Base-by-base conservation (phyloP, 2,329 filamentous ascomycete species). In the Sclerotiophoma versabilis region DNA sequence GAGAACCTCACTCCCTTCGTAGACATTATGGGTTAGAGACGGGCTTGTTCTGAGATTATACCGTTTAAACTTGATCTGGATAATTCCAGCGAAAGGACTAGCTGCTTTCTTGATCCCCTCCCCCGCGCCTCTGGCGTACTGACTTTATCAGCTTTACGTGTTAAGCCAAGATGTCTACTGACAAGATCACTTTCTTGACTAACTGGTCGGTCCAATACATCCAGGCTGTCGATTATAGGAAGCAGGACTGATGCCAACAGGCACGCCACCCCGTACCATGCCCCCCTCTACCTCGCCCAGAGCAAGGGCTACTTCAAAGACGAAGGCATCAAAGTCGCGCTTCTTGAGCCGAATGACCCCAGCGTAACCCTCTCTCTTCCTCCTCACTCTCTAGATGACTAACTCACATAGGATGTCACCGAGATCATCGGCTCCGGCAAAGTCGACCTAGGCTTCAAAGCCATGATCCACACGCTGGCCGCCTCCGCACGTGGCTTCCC, bases 1-100 rank as follows among this genome's bases (percentile, higher is more conserved):
- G 89, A 86, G 89, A 87, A 90, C 84, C 78, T 89, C n/a, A 26
- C 14, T 39, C 87, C 90, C 87, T 87, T 87, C 83, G 79, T 80
- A 83, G 90, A 91, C 88, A 91, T 91, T 88, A 90, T 89, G 87
- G 89, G 87, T 86, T 87, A 46, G 49, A 15, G 27, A 48, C 17
- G 44, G 12, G 42, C 57, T 66, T 63, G 68, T 80, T 83, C 85
- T 91, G 88, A 93, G 90, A 95, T 87, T 86, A 95, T 89, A 95
- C 91, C 90, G 91, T 88, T 82, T 81, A 80, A 92, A 93, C 90
- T 95, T 93, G 91, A 93, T 93, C 90, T 91, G 90, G 91, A 93
- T 93, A 93, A 95, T 95, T 91, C 91, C 89, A 92, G 92, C 92
- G 92, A 92, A 95, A 96, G 92, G 90, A 96, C 46, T 93, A 96